Base-by-base conservation (phyloP, 495 filamentous ascomycete species). In the Zalerion maritima region DNA sequence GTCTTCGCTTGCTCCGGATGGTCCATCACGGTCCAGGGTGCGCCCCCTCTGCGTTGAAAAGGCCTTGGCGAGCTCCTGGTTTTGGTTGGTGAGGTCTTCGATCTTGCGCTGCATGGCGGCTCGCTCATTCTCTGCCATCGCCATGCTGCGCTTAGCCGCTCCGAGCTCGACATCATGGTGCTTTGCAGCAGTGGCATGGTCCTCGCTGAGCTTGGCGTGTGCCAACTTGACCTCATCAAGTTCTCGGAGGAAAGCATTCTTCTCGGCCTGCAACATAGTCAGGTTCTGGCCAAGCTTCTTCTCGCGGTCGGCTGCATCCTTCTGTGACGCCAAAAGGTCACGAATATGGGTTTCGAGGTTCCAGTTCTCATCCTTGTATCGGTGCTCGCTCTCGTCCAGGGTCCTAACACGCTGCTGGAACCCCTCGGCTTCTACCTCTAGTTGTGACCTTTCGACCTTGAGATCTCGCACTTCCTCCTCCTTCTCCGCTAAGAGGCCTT, bases 361-460 rank as follows among this genome's bases (percentile, higher is more conserved):
- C 89, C 89, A 97, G 45, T 96, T 97, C 47, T 93, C 87, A 46
- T 97, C 89, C 50, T 94, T 96, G 52, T 86, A 92, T 11, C 81
- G 73, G 49, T 84, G 78, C 55, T 97, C 89, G 42, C 78, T 91
- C 50, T 96, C 89, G 42, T 94, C 85, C 19, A 96, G 59, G 5
- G 62, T 63, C 42, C 77, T 77, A 26, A 94, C 61, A 7, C 83
- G 75, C 46, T 86, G 75, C 31, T 73, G 65, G 34, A 91, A 71
- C 1, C 70, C 70, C 46, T 92, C 82, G 0, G 72, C 73, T 36
- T 94, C 84, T 18, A 78, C 53, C 49, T 94, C 86, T 11, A 94
- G 60, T 31, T 69, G 64, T 3, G 80, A 75, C 40, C 75, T 80
- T 30, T 89, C 81, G 12, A 72, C 46, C 29, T 78, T 76, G 34